Evolutionary conservation across 1,284 basidiomycete genomes (phyloP).

Genomic region (Earliella scabrosa): DNA sequence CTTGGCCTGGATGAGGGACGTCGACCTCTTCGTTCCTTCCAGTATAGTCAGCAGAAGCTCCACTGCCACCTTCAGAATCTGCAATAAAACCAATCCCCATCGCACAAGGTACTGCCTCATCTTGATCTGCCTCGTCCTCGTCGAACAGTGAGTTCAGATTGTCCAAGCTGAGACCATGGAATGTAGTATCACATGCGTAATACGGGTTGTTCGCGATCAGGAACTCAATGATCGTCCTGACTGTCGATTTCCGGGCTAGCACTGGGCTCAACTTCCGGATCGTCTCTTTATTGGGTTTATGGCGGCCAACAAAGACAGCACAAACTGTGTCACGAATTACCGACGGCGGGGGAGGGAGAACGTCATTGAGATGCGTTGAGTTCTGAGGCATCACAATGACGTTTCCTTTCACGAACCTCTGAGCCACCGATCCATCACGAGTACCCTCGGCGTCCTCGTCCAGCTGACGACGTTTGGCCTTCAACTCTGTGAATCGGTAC

Average conservation of each 20-base stretch:
- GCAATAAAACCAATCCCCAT: constrained; percentile 7
- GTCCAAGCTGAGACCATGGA: not conserved
- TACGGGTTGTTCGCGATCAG: not conserved
- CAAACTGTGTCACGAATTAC: not conserved
- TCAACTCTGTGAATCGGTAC: not conserved
- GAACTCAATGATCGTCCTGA: constrained; percentile 2
- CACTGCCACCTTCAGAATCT: not conserved
- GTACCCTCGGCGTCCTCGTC: no score
- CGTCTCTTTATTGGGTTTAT: not conserved
- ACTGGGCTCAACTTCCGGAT: not conserved
- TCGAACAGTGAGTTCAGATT: constrained; percentile 1
- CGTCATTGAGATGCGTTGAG: not conserved
- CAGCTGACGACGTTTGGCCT: no score
- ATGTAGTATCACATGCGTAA: not conserved
- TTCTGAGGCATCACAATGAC: no score
- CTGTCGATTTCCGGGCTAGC: not conserved
- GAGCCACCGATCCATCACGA: no score
- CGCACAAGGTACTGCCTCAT: not conserved
- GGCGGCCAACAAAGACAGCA: constrained; percentile 5
- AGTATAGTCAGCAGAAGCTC: not conserved
- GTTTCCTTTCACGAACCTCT: not conserved
- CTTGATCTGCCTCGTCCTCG: not conserved
- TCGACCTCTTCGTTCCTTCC: not conserved
- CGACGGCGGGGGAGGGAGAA: not conserved
- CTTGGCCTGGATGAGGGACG: not conserved